Evolutionary conservation across 805 yeast genomes (phyloP).

Genomic region (Candida tibetensis): DNA sequence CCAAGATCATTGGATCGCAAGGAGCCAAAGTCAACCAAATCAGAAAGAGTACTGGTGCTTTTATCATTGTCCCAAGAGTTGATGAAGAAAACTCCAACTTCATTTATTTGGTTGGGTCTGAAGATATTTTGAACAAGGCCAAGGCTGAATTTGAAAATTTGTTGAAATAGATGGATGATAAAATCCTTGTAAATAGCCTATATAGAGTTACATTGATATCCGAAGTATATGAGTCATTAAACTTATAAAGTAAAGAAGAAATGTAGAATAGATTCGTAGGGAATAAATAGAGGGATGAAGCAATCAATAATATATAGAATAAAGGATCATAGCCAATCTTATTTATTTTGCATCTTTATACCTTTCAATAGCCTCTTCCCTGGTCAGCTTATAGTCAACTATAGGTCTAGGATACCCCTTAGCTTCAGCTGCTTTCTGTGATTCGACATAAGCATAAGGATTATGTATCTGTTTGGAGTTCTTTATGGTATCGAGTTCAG

Average conservation of each 20-base stretch:
- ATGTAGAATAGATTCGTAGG: too few relatives aligned
- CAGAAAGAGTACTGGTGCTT: conserved; percentile 56
- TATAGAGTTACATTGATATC: neutral
- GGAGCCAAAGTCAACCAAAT: conserved; percentile 65
- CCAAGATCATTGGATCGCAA: conserved; percentile 71
- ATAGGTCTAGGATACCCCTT: conserved; percentile 45
- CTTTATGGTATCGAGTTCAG: conserved; percentile 36
- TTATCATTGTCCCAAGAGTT: conserved; percentile 62
- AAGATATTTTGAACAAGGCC: conserved; percentile 45
- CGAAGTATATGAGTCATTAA: neutral
- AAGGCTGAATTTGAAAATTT: conserved; percentile 13
- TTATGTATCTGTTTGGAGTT: conserved; percentile 31
- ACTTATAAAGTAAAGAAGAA: too few relatives aligned
- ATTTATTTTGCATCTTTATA: conserved; percentile 32
- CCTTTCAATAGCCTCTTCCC: conserved; percentile 42
- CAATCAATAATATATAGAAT: too few relatives aligned
- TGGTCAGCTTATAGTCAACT: conserved; percentile 38
- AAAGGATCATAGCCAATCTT: too few relatives aligned
- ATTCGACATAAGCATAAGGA: conserved; percentile 26
- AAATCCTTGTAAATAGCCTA: conserved; percentile 1
- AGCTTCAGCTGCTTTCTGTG: conserved; percentile 18
- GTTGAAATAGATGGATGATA: conserved; percentile 1
- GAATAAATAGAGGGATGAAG: too few relatives aligned
- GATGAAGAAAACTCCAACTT: conserved; percentile 51
- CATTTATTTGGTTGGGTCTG: conserved; percentile 59